Conservation (phyloP, 169 alveolate species). For the Plasmodium cynomolgi region DNA sequence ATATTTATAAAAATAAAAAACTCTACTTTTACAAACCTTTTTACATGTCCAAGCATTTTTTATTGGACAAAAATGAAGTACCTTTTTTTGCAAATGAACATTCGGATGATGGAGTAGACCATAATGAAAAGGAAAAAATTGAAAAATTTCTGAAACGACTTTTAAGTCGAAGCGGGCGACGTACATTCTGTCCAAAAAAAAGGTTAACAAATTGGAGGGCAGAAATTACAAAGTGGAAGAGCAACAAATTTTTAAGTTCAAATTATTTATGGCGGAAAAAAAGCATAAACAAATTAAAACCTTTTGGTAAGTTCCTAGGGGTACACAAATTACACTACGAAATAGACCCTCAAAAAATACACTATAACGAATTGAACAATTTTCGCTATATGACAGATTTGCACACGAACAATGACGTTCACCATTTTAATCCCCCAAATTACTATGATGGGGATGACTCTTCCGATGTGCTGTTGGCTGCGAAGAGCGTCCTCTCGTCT, state of each 20-base stretch:
- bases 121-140: not conserved
- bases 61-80: not conserved
- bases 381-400: not conserved
- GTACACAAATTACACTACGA: slow-evolving; percentile 3
- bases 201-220: not conserved
- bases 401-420: slow-evolving; percentile 1
- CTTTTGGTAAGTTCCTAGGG: not conserved
- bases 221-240: not conserved
- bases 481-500: not conserved
- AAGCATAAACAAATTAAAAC: not conserved
- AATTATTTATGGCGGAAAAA: not conserved
- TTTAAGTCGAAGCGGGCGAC: not conserved
- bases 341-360: not conserved
- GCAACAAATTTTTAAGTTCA: not conserved
- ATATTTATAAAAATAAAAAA: slow-evolving; percentile 1
- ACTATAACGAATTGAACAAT: slow-evolving; percentile 5
- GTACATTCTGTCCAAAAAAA: not conserved
- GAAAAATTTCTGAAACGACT: not conserved
- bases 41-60: slow-evolving; percentile 3
- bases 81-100: not conserved
- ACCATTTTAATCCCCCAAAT: not conserved
- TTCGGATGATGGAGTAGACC: not conserved
- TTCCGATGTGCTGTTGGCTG: not conserved
- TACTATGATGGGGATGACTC: slow-evolving; percentile 1
- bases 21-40: slow-evolving; percentile 17